Percentiles rank a stretch among this genome's conserved stretches.
Evolutionary conservation across 1,139 yeast species (phyloP).

Genomic region (Yamadazyma kanchanaburiensis): DNA sequence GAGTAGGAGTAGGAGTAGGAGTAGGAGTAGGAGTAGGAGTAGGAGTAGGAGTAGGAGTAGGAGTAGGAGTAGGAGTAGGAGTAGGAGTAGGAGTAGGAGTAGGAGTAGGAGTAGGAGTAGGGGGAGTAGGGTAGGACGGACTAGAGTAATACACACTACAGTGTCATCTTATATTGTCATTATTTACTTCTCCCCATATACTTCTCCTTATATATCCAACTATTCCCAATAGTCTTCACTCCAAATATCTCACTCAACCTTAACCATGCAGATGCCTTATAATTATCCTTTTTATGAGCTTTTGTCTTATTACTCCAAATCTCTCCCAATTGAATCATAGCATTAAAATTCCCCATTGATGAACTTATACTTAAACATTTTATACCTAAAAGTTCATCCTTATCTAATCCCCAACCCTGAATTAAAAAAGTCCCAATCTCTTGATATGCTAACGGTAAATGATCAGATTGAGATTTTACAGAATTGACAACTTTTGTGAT

Average conservation of each 20-base stretch:
- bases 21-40: no score
- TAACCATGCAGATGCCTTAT: constrained; percentile 69
- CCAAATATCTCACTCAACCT: constrained; percentile 67
- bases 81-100: no score
- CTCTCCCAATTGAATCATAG: constrained; percentile 71
- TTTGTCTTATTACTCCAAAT: constrained; percentile 61
- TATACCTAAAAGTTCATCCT: constrained; percentile 59
- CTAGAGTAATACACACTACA: no score
- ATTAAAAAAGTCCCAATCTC: constrained; percentile 63
- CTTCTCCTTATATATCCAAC: constrained; percentile 77
- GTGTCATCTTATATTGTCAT: constrained; percentile 1
- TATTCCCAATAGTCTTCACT: constrained; percentile 61
- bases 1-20: no score
- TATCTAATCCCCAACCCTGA: constrained; percentile 58
- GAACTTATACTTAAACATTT: constrained; percentile 65
- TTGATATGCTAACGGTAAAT: constrained; percentile 31
- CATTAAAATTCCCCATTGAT: constrained; percentile 64
- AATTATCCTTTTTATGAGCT: constrained; percentile 53
- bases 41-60: no score
- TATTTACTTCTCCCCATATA: constrained; percentile 33
- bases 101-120: no score
- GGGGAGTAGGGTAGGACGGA: no score
- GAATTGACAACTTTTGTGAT: constrained; percentile 24
- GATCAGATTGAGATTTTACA: constrained; percentile 26
- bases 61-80: no score